Evolutionary conservation across 139 green algal species (phyloP), one percentile per base, ranked within the genome.

Genomic region (Nannochloris sp.): DNA sequence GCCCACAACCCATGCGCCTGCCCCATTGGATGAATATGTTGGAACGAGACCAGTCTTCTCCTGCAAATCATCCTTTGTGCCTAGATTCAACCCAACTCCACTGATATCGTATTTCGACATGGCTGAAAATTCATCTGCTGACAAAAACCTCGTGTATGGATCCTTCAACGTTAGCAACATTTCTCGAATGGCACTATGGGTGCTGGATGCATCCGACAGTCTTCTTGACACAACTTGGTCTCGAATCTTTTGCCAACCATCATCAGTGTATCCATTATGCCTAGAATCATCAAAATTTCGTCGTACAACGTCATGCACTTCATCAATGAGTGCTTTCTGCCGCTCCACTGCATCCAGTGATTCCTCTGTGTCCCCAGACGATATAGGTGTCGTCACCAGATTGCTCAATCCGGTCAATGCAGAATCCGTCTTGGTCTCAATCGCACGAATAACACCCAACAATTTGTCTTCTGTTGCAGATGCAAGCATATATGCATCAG

Each of bases 101-200:
- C 83, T 95, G 8, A 98, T 77, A 72, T 98, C 92, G 56, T 96
- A 98, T 72, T 95, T 95, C 25, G 80, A 74, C 79, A 97, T 92
- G 45, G 66, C 69, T 2, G 69, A 51, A 65, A 98, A 96, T 64
- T 97, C 81, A 0, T 43, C 5, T 2, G 80, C 83, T 3, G 81
- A 68, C 17, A 97, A 82, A 71, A 96, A 95, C 28, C 90, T 79
- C 33, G 85, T 89, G 80, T 95, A 98, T 3, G 86, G 91, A 72
- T 98, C 92, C 0, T 69, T 63, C 33, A 95, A 66, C 6, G 70
- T 29, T 11, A 77, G 77, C 31, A 73, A 70, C 4, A 79, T 55
- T 55, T 65, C 37, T 3, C 59, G 56, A 13, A 80, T 48, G 11
- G 65, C 46, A 20, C 37, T 70, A 59, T 80, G 48, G 1, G 70